phyloP scores from a whole-genome alignment of 345 rosid species.

The Lepidium aucheri region DNA sequence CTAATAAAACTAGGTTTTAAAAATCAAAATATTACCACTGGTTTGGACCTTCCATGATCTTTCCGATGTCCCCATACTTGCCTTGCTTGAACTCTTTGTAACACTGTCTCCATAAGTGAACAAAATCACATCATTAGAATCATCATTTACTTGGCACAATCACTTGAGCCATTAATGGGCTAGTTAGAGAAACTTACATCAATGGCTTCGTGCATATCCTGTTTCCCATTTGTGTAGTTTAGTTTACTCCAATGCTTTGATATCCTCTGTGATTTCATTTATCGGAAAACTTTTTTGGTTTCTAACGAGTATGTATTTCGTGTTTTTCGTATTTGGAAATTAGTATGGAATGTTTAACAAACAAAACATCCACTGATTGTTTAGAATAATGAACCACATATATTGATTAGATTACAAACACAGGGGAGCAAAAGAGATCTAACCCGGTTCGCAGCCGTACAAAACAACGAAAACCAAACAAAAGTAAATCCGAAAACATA shows the following conservation, averaged over 20 bases:
- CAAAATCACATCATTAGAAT: not conserved
- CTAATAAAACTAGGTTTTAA: too few species aligned
- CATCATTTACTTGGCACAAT: not conserved
- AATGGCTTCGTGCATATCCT: conserved; percentile 76
- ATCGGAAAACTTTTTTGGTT: too few species aligned
- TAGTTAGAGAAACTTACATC: conserved; percentile 36
- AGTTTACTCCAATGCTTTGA: conserved; percentile 62
- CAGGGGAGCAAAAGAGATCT: too few species aligned
- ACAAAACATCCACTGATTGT: too few species aligned
- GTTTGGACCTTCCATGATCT: conserved; percentile 64
- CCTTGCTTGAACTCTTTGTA: conserved; percentile 57
- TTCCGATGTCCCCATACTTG: conserved; percentile 58
- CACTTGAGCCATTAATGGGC: not conserved
- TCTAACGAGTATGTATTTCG: too few species aligned
- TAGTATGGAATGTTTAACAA: too few species aligned
- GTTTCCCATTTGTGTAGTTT: conserved; percentile 63
- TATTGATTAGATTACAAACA: too few species aligned
- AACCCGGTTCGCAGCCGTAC: too few species aligned
- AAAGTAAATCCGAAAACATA: too few species aligned
- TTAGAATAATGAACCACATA: too few species aligned
- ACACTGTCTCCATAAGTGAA: conserved; percentile 34
- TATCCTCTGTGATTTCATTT: conserved; percentile 85
- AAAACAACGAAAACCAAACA: too few species aligned
- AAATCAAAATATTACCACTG: conserved; percentile 38
- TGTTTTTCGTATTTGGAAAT: too few species aligned